Percentiles rank a stretch among this genome's conserved stretches.
phyloP scores from a whole-genome alignment of 2,329 filamentous ascomycete species.

The Chaetothyriales sp. region DNA sequence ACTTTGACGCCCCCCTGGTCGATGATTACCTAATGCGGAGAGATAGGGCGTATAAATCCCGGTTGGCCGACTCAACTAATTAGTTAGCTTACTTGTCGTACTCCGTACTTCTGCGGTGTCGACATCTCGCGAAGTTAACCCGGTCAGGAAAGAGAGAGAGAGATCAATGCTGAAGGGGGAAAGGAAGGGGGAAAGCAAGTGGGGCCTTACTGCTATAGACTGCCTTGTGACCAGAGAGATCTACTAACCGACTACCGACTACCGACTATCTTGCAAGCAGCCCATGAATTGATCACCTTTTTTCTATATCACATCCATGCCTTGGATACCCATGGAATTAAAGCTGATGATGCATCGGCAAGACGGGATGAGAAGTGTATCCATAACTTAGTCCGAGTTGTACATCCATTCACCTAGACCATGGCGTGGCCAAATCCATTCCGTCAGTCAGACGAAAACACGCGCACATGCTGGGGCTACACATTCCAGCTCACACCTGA shows the following conservation, averaged over 20 bases:
- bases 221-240: not conserved
- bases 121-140: no score
- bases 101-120: no score
- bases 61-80: no score
- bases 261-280: not conserved
- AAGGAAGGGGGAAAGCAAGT: no score
- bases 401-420: not conserved
- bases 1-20: not conserved
- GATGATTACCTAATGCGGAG: not conserved
- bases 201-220: no score
- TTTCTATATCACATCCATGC: not conserved
- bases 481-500: slow-evolving; percentile 55
- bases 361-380: not conserved
- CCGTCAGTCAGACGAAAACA: slow-evolving; percentile 16
- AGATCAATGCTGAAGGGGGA: no score
- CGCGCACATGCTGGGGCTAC: slow-evolving; percentile 45
- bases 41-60: no score
- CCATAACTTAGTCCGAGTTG: not conserved
- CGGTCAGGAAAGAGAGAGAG: no score
- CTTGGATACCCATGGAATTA: not conserved
- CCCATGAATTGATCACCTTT: not conserved
- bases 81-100: no score
- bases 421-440: slow-evolving; percentile 24
- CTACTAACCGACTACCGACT: not conserved
- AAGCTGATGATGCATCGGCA: not conserved